Percentiles rank a stretch among this genome's conserved stretches.
Conservation (phyloP, 257 asterid genomes). For the Petrea volubilis region DNA sequence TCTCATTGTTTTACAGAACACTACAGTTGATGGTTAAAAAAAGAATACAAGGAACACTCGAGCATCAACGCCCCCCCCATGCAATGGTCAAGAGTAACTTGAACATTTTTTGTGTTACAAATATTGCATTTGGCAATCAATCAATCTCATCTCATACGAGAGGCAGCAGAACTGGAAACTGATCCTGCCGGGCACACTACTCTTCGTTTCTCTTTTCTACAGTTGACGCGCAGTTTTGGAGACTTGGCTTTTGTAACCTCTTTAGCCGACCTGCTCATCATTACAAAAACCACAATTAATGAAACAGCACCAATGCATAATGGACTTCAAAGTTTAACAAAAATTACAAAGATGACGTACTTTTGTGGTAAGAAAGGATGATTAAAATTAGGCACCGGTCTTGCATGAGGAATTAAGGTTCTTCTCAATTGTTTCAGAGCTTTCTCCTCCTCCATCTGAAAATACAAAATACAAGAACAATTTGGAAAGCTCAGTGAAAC, state of each 20-base stretch:
- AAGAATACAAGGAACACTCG: background rate
- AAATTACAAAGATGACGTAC: conserved; percentile 33
- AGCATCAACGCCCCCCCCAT: background rate
- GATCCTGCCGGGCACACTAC: conserved; percentile 31
- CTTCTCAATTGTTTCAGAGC: conserved; percentile 83
- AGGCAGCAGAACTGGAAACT: conserved; percentile 51
- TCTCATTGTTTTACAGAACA: background rate
- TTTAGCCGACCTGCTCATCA: conserved; percentile 56
- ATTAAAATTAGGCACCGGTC: conserved; percentile 74
- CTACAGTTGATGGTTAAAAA: background rate
- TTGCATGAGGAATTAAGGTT: conserved; percentile 82
- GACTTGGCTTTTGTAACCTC: conserved; percentile 75
- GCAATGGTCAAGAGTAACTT: conserved; percentile 51
- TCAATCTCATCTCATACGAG: conserved; percentile 52
- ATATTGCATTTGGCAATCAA: conserved; percentile 12
- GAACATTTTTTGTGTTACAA: conserved; percentile 25
- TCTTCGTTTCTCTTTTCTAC: conserved; percentile 62
- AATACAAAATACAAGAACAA: no score
- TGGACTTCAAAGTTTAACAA: no score
- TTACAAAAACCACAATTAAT: no score
- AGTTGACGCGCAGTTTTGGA: conserved; percentile 62
- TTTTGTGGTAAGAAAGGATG: conserved; percentile 84
- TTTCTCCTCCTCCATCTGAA: conserved; percentile 93
- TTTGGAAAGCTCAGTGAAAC: no score
- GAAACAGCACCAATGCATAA: no score